Evolutionary conservation across 495 filamentous ascomycete genomes (phyloP).

Genomic region (Chaetomium cochliodes): DNA sequence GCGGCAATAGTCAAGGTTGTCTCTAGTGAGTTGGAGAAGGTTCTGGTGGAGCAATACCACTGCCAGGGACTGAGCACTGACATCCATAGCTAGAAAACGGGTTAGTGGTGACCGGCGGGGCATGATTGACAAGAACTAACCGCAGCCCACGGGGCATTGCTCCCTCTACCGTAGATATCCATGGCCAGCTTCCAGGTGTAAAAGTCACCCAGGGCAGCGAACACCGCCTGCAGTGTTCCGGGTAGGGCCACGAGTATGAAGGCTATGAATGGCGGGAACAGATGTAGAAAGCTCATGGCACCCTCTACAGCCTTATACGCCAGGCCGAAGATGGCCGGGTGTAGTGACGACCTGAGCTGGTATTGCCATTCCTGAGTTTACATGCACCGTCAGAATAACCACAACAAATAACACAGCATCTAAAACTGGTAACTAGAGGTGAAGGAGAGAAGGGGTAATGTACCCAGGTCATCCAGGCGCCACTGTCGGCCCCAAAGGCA

Average conservation of each 20-base stretch:
- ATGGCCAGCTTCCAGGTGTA: slow-evolving; percentile 85
- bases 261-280: slow-evolving; percentile 51
- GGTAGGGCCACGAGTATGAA: slow-evolving; percentile 69
- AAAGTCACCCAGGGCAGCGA: slow-evolving; percentile 78
- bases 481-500: slow-evolving; percentile 72
- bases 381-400: slow-evolving; percentile 6
- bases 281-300: slow-evolving; percentile 51
- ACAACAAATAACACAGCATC: not conserved
- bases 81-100: slow-evolving; percentile 61
- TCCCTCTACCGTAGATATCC: slow-evolving; percentile 65
- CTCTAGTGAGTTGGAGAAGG: slow-evolving; percentile 91
- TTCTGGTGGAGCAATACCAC: slow-evolving; percentile 91
- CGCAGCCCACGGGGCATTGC: slow-evolving; percentile 63
- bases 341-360: slow-evolving; percentile 87
- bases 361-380: slow-evolving; percentile 81
- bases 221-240: slow-evolving; percentile 69
- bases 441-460: slow-evolving; percentile 26
- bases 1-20: slow-evolving; percentile 81
- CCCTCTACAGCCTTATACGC: slow-evolving; percentile 65
- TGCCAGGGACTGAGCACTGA: slow-evolving; percentile 88
- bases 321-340: slow-evolving; percentile 78
- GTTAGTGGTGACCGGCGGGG: not conserved
- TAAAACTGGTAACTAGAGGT: not conserved
- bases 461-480: slow-evolving; percentile 97
- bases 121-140: slow-evolving; percentile 46